Conservation (phyloP, 768 basidiomycete species). For the Gloeopeniophorella convolvens region DNA sequence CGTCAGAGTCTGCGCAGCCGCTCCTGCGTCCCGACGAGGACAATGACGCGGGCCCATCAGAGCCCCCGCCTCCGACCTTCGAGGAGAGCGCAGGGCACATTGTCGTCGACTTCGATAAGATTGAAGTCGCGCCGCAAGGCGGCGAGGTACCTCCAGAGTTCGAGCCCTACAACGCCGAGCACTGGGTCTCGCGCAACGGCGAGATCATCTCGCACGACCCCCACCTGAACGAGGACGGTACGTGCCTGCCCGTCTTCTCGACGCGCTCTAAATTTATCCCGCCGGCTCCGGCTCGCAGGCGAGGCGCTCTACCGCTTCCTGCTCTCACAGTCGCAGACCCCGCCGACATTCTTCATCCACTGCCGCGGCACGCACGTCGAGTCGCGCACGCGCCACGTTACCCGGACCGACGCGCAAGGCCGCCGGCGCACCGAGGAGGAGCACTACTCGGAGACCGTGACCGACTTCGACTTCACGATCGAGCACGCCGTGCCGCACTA, state of each 20-base stretch:
- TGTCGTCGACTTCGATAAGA: constrained; percentile 24
- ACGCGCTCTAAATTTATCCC: neutral
- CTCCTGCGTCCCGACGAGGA: neutral
- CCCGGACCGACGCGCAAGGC: constrained; percentile 31
- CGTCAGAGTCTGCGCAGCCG: neutral
- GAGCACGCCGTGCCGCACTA: constrained; percentile 37
- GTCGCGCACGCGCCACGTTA: constrained; percentile 42
- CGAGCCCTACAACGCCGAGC: constrained; percentile 56
- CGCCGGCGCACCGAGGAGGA: constrained; percentile 35
- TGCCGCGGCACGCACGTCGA: constrained; percentile 54
- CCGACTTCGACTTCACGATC: constrained; percentile 67
- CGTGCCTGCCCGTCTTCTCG: constrained; percentile 19
- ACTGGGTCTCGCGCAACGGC: constrained; percentile 40
- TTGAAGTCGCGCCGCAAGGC: constrained; percentile 24
- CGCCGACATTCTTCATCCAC: constrained; percentile 41
- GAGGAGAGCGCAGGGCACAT: constrained; percentile 20
- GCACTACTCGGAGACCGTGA: constrained; percentile 49
- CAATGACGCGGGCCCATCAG: constrained; percentile 10
- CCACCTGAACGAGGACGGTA: constrained; percentile 62
- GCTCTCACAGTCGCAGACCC: constrained; percentile 43
- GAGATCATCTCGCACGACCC: constrained; percentile 63
- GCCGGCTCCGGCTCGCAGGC: constrained; percentile 33
- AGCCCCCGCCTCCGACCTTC: constrained; percentile 16
- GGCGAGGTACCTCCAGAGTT: constrained; percentile 51
- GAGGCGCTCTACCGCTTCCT: constrained; percentile 73